Base-by-base conservation (phyloP, 495 filamentous ascomycete genomes). In the Penicillium macrosclerotiorum region DNA sequence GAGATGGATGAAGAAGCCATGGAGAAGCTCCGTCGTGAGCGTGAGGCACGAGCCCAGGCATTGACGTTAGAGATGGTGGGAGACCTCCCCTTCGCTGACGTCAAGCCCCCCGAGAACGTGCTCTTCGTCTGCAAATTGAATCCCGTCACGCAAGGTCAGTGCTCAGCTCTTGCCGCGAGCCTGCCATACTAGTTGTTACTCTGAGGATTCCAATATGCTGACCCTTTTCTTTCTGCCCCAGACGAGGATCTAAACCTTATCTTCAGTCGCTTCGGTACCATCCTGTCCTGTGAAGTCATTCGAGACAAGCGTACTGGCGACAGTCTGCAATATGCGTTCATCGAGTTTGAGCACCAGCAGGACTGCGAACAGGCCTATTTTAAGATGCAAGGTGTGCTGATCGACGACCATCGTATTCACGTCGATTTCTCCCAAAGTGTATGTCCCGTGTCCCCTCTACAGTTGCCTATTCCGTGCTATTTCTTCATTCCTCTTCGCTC, bases 121-220 rank as follows among this genome's bases (percentile, higher is more conserved):
- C 75, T 98, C 9, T 98, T 98, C 59, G 93, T 98, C 47, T 98
- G 93, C 83, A 97, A 98, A 63, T 74, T 98, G 17, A 98, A 98
- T 50, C 94, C 94, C 0, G 90, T 98, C 35, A 98, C 93, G 38
- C 82, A 84, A 81, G 80, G 80, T 82, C 60, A 43, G 67, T 48
- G n/a, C n/a, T n/a, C n/a, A n/a, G n/a, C n/a, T n/a, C n/a, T n/a
- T n/a, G n/a, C n/a, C n/a, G n/a, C n/a, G n/a, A n/a, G n/a, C n/a
- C n/a, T n/a, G n/a, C n/a, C n/a, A n/a, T n/a, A n/a, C n/a, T n/a
- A n/a, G n/a, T n/a, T n/a, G n/a, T n/a, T n/a, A n/a, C n/a, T n/a
- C n/a, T n/a, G n/a, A n/a, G n/a, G n/a, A n/a, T n/a, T n/a, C n/a
- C 16, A 12, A 8, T 31, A 38, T 36, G 34, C 42, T 44, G 52